phyloP scores from a whole-genome alignment of 2,329 filamentous ascomycete genomes.

The Conoideocrella luteorostrata region DNA sequence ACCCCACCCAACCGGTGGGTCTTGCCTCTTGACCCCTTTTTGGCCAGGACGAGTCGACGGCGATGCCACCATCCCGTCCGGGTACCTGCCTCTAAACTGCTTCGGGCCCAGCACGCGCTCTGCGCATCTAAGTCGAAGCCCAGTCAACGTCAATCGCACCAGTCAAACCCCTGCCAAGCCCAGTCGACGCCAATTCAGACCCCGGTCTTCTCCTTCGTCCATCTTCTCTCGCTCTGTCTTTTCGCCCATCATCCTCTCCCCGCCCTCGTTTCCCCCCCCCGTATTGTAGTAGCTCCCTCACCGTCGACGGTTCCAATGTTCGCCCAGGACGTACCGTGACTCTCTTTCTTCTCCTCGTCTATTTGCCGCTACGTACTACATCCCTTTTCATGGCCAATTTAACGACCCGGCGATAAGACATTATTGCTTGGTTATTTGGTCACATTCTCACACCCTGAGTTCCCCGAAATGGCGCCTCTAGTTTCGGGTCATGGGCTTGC shows the following conservation, averaged over 20 bases:
- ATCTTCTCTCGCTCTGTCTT: neutral
- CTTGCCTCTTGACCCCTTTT: neutral
- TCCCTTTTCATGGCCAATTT: conserved; percentile 14
- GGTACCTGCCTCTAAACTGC: conserved; percentile 8
- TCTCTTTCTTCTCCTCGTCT: conserved; percentile 6
- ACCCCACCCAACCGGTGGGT: too few relatives aligned
- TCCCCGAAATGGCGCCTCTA: conserved; percentile 18
- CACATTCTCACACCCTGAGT: conserved; percentile 8
- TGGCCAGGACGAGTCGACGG: neutral
- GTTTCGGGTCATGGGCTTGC: conserved; percentile 7
- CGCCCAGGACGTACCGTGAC: neutral
- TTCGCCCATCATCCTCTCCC: neutral
- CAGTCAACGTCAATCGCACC: too few relatives aligned
- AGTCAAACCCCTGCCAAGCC: too few relatives aligned
- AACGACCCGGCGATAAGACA: conserved; percentile 13
- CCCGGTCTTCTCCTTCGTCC: neutral
- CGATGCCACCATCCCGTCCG: conserved; percentile 1
- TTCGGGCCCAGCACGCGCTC: conserved; percentile 4
- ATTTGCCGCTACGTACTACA: conserved; percentile 9
- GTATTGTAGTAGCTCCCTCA: neutral
- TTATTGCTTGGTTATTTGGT: conserved; percentile 10
- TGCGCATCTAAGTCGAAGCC: neutral
- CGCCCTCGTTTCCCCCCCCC: neutral
- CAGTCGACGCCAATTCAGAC: conserved; percentile 1
- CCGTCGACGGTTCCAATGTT: conserved; percentile 7